Evolutionary conservation across 352 stramenopile species (phyloP).

Genomic region (Phytopythium kandeliae): DNA sequence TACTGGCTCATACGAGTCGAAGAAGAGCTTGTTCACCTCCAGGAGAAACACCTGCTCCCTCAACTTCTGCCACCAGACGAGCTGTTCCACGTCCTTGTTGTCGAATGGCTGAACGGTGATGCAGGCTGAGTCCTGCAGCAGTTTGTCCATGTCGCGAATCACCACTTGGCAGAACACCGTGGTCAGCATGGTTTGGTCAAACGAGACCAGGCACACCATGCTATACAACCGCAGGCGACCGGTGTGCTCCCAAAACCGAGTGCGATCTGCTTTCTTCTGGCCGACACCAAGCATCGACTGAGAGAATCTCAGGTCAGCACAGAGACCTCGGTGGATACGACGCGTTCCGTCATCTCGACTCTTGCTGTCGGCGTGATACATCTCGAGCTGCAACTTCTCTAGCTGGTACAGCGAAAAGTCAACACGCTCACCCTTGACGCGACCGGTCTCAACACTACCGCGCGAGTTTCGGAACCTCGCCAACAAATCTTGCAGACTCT

Average conservation of each 20-base stretch:
- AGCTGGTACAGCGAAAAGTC: slow-evolving; percentile 16
- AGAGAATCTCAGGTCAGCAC: slow-evolving; percentile 21
- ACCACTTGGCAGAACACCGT: slow-evolving; percentile 34
- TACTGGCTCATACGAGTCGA: slow-evolving; percentile 41
- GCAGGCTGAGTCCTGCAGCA: slow-evolving; percentile 22
- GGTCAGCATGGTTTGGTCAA: slow-evolving; percentile 9
- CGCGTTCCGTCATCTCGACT: slow-evolving; percentile 12
- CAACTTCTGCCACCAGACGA: slow-evolving; percentile 11
- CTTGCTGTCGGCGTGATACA: slow-evolving; percentile 17
- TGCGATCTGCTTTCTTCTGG: slow-evolving; percentile 14
- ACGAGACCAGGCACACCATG: slow-evolving; percentile 29
- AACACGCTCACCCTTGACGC: slow-evolving; percentile 8
- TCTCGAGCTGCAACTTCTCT: slow-evolving; percentile 8
- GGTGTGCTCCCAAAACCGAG: slow-evolving; percentile 28
- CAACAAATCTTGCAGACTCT: slow-evolving; percentile 26
- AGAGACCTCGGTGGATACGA: slow-evolving; percentile 20
- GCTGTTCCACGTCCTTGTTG: slow-evolving; percentile 13
- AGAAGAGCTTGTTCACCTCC: slow-evolving; percentile 51
- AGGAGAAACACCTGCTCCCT: slow-evolving; percentile 23
- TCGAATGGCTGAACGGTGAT: slow-evolving; percentile 32
- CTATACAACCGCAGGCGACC: slow-evolving; percentile 20
- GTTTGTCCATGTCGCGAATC: slow-evolving; percentile 16
- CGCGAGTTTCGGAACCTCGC: slow-evolving; percentile 8
- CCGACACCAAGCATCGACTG: slow-evolving; percentile 19
- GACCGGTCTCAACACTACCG: background rate